Evolutionary conservation across 148 eudicot genomes (phyloP).

Genomic region (Heliamphora exappendiculata): DNA sequence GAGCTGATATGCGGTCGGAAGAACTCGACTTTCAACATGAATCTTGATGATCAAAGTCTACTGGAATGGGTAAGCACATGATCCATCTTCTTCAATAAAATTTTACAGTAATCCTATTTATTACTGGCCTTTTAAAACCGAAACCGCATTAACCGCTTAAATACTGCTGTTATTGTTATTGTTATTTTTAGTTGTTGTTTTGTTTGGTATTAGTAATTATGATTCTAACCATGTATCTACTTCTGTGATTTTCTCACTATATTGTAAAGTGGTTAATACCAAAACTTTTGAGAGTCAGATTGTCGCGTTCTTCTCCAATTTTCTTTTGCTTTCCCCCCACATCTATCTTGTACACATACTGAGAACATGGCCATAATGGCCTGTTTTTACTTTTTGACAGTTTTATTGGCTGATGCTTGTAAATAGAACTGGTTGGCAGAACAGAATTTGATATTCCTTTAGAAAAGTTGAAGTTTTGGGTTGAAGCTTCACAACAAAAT

Average conservation of each 20-base stretch:
- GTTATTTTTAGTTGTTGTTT: neutral
- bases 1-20: conserved; percentile 74
- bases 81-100: neutral
- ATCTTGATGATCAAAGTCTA: conserved; percentile 34
- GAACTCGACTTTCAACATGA: conserved; percentile 46
- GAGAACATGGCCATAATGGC: neutral
- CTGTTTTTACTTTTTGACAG: too few relatives aligned
- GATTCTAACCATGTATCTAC: neutral
- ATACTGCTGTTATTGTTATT: neutral
- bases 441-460: too few relatives aligned
- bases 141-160: neutral
- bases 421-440: neutral
- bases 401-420: neutral
- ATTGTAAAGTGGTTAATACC: neutral
- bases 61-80: conserved; percentile 71
- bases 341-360: neutral
- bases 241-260: neutral
- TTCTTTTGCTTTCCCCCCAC: neutral
- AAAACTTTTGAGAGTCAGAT: neutral
- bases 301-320: neutral
- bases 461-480: neutral
- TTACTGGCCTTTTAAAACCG: neutral
- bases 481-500: neutral
- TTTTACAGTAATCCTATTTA: neutral
- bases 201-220: neutral